Percentiles rank a stretch among this genome's conserved stretches.
Conservation (phyloP, 257 asterid genomes). For the Solanum piurae region DNA sequence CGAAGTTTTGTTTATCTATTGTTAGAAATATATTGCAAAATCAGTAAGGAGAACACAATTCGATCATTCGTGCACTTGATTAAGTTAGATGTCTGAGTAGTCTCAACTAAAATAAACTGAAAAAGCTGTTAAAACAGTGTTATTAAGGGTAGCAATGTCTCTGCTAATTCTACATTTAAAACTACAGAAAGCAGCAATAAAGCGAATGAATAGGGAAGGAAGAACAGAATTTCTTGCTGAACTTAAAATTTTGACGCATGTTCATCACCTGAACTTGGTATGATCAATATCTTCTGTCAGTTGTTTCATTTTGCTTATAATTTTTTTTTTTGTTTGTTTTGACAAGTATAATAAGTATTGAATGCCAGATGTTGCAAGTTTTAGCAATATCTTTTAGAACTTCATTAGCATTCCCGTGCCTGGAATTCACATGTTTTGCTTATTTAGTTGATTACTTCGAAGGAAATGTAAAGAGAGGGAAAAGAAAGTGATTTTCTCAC, state of each 20-base stretch:
- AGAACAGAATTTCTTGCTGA: conserved; percentile 82
- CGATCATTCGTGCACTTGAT: not conserved
- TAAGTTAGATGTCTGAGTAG: not conserved
- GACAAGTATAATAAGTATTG: not conserved
- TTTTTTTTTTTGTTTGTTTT: not conserved
- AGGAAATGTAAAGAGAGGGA: not conserved
- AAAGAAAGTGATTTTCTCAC: not conserved
- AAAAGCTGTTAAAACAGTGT: not conserved
- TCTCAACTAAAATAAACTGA: not conserved
- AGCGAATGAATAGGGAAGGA: conserved; percentile 95
- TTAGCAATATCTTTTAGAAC: not conserved
- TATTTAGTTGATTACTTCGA: not conserved
- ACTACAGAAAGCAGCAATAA: conserved; percentile 78
- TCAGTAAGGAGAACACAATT: not conserved
- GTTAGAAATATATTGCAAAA: not conserved
- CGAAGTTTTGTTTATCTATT: not conserved
- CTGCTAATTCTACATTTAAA: not conserved
- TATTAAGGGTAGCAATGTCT: not conserved
- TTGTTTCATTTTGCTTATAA: not conserved
- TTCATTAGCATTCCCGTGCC: not conserved
- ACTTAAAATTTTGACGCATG: conserved; percentile 73
- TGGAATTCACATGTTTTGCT: not conserved
- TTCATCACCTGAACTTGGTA: conserved; percentile 97
- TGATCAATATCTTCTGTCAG: conserved; percentile 2
- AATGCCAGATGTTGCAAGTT: not conserved